Conservation (phyloP, 2,329 filamentous ascomycete species). For the Colletotrichum lini region DNA sequence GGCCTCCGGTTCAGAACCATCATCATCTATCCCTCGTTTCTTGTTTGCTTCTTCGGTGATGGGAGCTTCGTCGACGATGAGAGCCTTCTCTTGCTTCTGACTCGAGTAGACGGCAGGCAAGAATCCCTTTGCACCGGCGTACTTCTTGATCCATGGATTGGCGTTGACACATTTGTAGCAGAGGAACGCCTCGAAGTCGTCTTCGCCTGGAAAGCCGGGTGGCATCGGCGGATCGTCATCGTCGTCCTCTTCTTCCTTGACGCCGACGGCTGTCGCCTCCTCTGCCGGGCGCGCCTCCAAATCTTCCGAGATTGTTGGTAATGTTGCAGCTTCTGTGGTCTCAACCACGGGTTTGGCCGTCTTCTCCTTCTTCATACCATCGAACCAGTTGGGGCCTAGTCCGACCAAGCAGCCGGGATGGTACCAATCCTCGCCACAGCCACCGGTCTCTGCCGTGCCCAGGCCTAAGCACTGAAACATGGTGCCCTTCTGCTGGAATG, state of each 20-base stretch:
- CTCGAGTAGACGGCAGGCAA: slow-evolving; percentile 76
- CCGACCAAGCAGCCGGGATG: slow-evolving; percentile 94
- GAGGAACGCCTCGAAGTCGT: slow-evolving; percentile 89
- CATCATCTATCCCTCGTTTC: slow-evolving; percentile 78
- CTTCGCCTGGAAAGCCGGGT: slow-evolving; percentile 88
- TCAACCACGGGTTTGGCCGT: slow-evolving; percentile 45
- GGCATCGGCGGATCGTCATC: slow-evolving; percentile 79
- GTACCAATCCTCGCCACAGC: slow-evolving; percentile 98
- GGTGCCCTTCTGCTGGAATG: slow-evolving; percentile 90
- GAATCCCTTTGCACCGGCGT: slow-evolving; percentile 86
- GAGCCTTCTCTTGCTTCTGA: slow-evolving; percentile 44
- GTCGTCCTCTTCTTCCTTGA: slow-evolving; percentile 52
- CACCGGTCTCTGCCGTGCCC: slow-evolving; percentile 83
- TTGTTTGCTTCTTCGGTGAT: slow-evolving; percentile 55
- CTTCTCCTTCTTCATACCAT: slow-evolving; percentile 62
- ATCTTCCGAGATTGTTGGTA: slow-evolving; percentile 67
- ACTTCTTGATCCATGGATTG: slow-evolving; percentile 91
- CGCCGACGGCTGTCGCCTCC: slow-evolving; percentile 35
- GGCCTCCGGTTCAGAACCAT: slow-evolving; percentile 53
- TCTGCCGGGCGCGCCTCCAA: slow-evolving; percentile 53
- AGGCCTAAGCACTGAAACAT: slow-evolving; percentile 98
- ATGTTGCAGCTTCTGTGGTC: slow-evolving; percentile 44
- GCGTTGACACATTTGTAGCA: slow-evolving; percentile 95
- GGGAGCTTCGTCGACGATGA: slow-evolving; percentile 21
- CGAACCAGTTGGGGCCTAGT: slow-evolving; percentile 80